Evolutionary conservation across 306 rosid species (phyloP), one percentile per base, ranked within the genome.

Genomic region (Inga leiocalycina): DNA sequence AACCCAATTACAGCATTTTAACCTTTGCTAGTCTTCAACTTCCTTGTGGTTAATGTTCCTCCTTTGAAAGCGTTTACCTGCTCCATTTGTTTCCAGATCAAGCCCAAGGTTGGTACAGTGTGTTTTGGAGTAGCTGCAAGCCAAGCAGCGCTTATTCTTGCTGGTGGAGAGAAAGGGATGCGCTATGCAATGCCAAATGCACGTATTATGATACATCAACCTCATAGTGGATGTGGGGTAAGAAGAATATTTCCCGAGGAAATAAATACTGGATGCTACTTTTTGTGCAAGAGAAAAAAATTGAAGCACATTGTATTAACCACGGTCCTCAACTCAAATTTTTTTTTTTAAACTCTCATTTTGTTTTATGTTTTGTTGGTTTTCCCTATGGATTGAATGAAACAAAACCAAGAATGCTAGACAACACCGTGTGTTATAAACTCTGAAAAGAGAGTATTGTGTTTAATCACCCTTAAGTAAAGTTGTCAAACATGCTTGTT

Each of bases 91-190:
- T 87, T 69, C 83, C 93, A 96, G 99, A 94, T 96, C 82, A 96
- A 94, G 91, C 98, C 99, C 27, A 96, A 89, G 94, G 99, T 96
- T 80, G 99, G 99, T 37, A 94, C 97, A 2, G 91, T 96, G 57
- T 90, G 97, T 88, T 94, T 96, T 1, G 98, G 99, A 81, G 97
- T 96, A 51, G 99, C 97, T 52, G 99, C 99, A 76, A 94, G 99
- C 89, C 98, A 94, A 90, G 99, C 92, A 51, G 96, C 98, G 45
- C 95, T 96, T 85, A 94, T 96, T 74, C 99, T 94, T 91, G 99
- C 99, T 39, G 98, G 99, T 62, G 99, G 99, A 78, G 98, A 94
- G 87, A 96, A 94, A 84, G 98, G 99, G 88, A 96, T 96, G 99
- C 97, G 97, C 54, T 93, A 90, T 48, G 83, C 98, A 30, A 96